Evolutionary conservation across 2,329 filamentous ascomycete genomes (phyloP).

Genomic region (Penicillium olsonii): DNA sequence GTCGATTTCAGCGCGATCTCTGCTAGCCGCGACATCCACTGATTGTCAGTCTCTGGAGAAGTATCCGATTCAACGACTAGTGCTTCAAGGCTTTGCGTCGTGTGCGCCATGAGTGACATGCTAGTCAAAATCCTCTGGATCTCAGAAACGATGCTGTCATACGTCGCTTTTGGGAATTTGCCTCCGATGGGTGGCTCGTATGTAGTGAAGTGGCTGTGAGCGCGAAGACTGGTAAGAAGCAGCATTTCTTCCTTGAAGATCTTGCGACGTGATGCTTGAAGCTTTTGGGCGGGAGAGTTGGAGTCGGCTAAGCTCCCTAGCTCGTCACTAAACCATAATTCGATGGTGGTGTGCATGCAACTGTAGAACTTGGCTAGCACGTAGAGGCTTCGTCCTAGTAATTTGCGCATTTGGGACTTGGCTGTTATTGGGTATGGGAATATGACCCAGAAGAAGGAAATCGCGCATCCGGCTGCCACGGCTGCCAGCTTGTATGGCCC

Average conservation of each 20-base stretch:
- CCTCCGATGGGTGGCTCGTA: slow-evolving; percentile 74
- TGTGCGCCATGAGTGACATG: slow-evolving; percentile 65
- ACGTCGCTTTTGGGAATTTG: slow-evolving; percentile 65
- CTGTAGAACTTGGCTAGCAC: slow-evolving; percentile 73
- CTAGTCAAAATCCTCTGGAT: slow-evolving; percentile 59
- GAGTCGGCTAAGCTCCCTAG: slow-evolving; percentile 37
- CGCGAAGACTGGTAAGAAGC: slow-evolving; percentile 61
- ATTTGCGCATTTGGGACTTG: slow-evolving; percentile 65
- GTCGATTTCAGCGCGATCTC: slow-evolving; percentile 56
- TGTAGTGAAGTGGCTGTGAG: slow-evolving; percentile 64
- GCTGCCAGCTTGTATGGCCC: slow-evolving; percentile 70
- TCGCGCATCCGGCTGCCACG: slow-evolving; percentile 65
- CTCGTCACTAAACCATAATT: slow-evolving; percentile 60
- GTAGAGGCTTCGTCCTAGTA: slow-evolving; percentile 68
- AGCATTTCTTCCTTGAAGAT: slow-evolving; percentile 68
- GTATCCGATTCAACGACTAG: slow-evolving; percentile 12
- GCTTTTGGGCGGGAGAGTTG: slow-evolving; percentile 32
- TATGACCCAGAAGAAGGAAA: slow-evolving; percentile 75
- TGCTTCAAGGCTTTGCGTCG: slow-evolving; percentile 54
- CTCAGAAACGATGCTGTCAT: slow-evolving; percentile 62
- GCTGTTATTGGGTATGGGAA: slow-evolving; percentile 73
- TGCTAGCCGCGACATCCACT: slow-evolving; percentile 63
- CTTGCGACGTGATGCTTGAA: slow-evolving; percentile 56
- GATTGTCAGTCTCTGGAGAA: slow-evolving; percentile 30
- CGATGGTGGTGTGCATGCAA: slow-evolving; percentile 68